Conservation (phyloP, 768 basidiomycete genomes). For the Brasilioporus rufonigricans region DNA sequence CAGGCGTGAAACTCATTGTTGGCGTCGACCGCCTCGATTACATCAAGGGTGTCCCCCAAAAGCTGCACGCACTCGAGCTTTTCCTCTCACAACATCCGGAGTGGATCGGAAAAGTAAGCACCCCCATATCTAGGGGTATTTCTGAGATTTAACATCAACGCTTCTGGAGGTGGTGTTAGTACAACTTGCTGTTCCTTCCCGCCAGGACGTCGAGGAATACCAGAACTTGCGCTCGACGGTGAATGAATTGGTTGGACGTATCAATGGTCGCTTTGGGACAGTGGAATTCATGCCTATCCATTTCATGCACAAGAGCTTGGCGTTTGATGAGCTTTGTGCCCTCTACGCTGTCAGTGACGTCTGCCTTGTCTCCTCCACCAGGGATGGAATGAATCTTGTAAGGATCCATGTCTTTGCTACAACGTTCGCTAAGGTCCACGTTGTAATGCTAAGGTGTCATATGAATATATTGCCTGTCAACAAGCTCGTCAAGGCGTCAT, state of each 20-base stretch:
- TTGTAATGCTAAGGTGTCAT: conserved; percentile 71
- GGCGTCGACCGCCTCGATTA: conserved; percentile 98
- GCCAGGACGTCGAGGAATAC: conserved; percentile 99
- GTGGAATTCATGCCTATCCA: conserved; percentile 99
- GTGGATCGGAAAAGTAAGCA: conserved; percentile 91
- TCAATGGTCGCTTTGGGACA: conserved; percentile 98
- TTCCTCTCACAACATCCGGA: conserved; percentile 98
- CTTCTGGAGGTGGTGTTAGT: conserved; percentile 79
- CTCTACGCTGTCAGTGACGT: conserved; percentile 96
- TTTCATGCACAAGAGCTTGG: conserved; percentile 95
- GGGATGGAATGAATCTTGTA: conserved; percentile 99
- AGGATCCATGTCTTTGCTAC: conserved; percentile 26
- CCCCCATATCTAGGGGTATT: not conserved
- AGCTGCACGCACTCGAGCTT: conserved; percentile 92
- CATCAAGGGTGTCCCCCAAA: conserved; percentile 99
- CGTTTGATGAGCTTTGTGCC: conserved; percentile 96
- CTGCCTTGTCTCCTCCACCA: conserved; percentile 90
- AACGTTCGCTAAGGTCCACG: conserved; percentile 7
- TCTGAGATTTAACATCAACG: conserved; percentile 2
- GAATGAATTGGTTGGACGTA: conserved; percentile 96
- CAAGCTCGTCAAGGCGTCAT: conserved; percentile 91
- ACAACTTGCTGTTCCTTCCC: conserved; percentile 95
- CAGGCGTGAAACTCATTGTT: conserved; percentile 94
- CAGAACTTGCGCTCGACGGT: conserved; percentile 95
- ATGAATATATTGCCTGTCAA: conserved; percentile 97